Conservation (phyloP, 305 asterid species). For the Fraxinus latifolia region DNA sequence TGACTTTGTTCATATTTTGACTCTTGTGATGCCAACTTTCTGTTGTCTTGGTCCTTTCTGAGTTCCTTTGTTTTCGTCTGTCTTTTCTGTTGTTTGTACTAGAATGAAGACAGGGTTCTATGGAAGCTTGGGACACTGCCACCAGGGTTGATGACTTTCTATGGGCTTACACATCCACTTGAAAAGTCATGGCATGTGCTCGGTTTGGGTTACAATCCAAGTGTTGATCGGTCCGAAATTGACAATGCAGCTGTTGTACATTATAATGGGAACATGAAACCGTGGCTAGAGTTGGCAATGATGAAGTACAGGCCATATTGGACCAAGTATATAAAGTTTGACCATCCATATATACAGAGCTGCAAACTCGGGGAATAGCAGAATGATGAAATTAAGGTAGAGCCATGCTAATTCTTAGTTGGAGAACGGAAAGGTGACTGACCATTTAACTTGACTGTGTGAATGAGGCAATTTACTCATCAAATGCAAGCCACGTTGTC, state of each 20-base stretch:
- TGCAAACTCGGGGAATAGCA: slow-evolving; percentile 75
- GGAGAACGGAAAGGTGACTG: slow-evolving; percentile 24
- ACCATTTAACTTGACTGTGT: not conserved
- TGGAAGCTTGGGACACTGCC: slow-evolving; percentile 99
- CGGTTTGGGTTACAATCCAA: slow-evolving; percentile 93
- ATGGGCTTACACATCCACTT: slow-evolving; percentile 89
- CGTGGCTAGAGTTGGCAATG: slow-evolving; percentile 98
- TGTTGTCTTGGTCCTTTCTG: not conserved
- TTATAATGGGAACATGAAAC: slow-evolving; percentile 98
- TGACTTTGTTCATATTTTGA: not conserved
- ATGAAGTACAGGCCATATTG: slow-evolving; percentile 86
- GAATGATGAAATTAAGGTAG: slow-evolving; percentile 20
- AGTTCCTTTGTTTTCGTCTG: slow-evolving; percentile 7
- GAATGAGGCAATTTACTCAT: slow-evolving; percentile 22
- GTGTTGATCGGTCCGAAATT: slow-evolving; percentile 71
- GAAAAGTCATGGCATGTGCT: slow-evolving; percentile 98
- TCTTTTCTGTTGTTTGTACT: slow-evolving; percentile 23
- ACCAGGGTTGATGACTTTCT: slow-evolving; percentile 92
- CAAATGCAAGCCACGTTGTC: slow-evolving; percentile 15
- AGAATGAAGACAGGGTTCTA: slow-evolving; percentile 93
- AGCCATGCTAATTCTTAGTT: slow-evolving; percentile 21
- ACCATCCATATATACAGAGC: slow-evolving; percentile 71
- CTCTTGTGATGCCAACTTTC: slow-evolving; percentile 1
- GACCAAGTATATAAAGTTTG: slow-evolving; percentile 77
- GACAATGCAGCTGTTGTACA: slow-evolving; percentile 93